phyloP scores from a whole-genome alignment of 176 grass and related monocot species.

The Triticum urartu region DNA sequence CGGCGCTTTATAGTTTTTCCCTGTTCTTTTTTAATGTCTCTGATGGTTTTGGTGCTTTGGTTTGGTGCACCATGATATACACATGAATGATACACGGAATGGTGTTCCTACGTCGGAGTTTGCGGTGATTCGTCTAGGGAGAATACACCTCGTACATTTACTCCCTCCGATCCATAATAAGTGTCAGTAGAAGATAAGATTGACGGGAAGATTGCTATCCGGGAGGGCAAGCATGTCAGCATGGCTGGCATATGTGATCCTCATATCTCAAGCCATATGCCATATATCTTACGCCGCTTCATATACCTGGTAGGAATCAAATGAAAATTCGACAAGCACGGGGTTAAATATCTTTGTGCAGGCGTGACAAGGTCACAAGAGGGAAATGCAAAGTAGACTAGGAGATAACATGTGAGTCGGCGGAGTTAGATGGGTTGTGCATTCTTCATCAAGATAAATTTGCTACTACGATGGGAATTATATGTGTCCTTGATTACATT shows the following conservation, averaged over 20 bases:
- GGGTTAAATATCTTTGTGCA: too few species aligned
- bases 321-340: neutral
- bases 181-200: neutral
- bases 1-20: neutral
- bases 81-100: too few species aligned
- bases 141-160: too few species aligned
- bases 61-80: too few species aligned
- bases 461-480: too few species aligned
- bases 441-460: neutral
- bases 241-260: neutral
- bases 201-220: fast-evolving
- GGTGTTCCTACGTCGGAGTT: too few species aligned
- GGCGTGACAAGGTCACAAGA: neutral
- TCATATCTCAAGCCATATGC: neutral
- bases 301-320: neutral
- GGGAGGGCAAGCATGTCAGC: too few species aligned
- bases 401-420: neutral
- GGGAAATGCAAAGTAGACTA: neutral
- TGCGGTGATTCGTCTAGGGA: too few species aligned
- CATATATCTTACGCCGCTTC: too few species aligned
- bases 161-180: too few species aligned
- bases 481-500: too few species aligned
- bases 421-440: neutral
- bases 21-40: neutral
- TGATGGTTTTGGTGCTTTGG: too few species aligned